Evolutionary conservation across 129 eudicot species (phyloP).

Genomic region (Smallanthus sonchifolius): DNA sequence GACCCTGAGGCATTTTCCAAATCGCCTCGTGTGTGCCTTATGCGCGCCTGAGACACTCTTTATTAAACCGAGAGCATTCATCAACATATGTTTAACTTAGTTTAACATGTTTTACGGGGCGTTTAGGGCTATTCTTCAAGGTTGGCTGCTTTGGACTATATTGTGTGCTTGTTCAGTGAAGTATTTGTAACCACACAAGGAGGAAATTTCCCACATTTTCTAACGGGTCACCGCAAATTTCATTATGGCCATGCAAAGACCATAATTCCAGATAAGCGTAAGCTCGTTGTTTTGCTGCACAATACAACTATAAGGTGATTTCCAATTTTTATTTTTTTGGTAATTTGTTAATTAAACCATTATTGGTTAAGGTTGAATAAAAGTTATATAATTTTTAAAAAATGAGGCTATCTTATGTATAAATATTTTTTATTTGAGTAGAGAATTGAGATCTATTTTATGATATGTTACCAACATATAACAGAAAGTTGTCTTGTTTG

Average conservation of each 20-base stretch:
- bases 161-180: constrained; percentile 80
- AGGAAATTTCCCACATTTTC: constrained; percentile 96
- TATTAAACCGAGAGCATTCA: no score
- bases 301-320: constrained; percentile 66
- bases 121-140: constrained; percentile 75
- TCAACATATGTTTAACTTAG: background rate
- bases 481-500: constrained; percentile 11
- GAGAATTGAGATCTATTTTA: background rate
- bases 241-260: constrained; percentile 79
- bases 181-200: constrained; percentile 93
- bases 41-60: no score
- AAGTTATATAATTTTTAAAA: background rate
- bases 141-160: constrained; percentile 90
- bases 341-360: background rate
- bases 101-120: constrained; percentile 1
- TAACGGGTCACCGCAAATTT: constrained; percentile 83
- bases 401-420: background rate
- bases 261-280: constrained; percentile 76
- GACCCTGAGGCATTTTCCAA: no score
- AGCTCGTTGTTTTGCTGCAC: constrained; percentile 68
- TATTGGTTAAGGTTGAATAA: constrained; percentile 1
- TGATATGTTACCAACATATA: background rate
- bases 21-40: no score
- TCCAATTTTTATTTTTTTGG: background rate
- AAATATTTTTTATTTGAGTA: background rate